Evolutionary conservation across 352 stramenopile genomes (phyloP).

Genomic region (Pythium aristosporum): DNA sequence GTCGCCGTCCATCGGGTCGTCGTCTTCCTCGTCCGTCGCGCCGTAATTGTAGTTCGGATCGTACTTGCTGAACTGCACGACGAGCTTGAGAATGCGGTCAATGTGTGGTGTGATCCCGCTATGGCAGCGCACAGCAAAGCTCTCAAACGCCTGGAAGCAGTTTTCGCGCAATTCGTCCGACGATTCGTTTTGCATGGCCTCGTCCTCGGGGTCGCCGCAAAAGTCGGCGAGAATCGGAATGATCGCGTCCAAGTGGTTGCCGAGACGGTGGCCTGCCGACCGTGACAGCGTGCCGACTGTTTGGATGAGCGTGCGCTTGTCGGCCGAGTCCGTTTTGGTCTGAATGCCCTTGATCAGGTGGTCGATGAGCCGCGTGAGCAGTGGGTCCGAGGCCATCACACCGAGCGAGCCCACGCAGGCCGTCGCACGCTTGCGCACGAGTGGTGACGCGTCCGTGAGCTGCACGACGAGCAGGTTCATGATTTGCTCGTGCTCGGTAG

Average conservation of each 20-base stretch:
- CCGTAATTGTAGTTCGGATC: conserved; percentile 99
- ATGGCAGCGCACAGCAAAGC: conserved; percentile 96
- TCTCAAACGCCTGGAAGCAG: conserved; percentile 98
- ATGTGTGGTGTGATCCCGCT: conserved; percentile 95
- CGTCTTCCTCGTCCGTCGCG: conserved; percentile 90
- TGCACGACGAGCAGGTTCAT: conserved; percentile 88
- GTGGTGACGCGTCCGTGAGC: conserved; percentile 75
- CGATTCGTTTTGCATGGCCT: conserved; percentile 91
- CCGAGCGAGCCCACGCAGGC: conserved; percentile 94
- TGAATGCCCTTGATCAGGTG: conserved; percentile 92
- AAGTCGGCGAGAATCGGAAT: conserved; percentile 96
- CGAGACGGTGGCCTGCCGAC: conserved; percentile 94
- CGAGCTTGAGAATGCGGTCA: conserved; percentile 87
- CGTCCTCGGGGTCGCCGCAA: conserved; percentile 90
- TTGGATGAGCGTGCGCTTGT: conserved; percentile 94
- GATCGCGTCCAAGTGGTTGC: conserved; percentile 94
- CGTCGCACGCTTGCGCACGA: conserved; percentile 96
- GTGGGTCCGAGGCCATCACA: conserved; percentile 93
- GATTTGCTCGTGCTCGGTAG: conserved; percentile 86
- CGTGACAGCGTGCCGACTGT: conserved; percentile 97
- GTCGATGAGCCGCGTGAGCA: conserved; percentile 93
- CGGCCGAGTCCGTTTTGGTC: conserved; percentile 52
- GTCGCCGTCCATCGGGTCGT: conserved; percentile 82
- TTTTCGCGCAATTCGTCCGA: conserved; percentile 97
- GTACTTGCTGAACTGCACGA: conserved; percentile 95